Evolutionary conservation across 148 eudicot genomes (phyloP).

Genomic region (Chenopodium album): DNA sequence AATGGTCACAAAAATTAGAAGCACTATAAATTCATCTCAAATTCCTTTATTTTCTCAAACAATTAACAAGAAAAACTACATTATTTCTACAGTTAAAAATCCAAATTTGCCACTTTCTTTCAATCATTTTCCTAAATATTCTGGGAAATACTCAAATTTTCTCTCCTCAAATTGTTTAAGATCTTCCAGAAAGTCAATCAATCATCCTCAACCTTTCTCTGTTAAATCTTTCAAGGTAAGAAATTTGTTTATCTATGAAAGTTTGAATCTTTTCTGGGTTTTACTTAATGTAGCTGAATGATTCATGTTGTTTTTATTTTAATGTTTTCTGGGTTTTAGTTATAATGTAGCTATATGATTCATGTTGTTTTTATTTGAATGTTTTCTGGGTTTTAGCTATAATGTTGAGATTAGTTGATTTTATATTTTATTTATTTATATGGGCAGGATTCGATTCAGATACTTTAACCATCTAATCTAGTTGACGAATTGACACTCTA

Average conservation of each 20-base stretch:
- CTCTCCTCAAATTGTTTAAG: not conserved
- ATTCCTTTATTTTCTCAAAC: constrained; percentile 7
- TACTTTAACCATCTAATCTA: too few relatives aligned
- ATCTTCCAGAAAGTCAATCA: constrained; percentile 2
- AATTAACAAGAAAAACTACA: not conserved
- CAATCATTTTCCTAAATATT: not conserved
- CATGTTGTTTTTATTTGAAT: not conserved
- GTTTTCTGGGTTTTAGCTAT: too few relatives aligned
- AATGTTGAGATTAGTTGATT: too few relatives aligned
- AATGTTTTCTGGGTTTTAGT: too few relatives aligned
- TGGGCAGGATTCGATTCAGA: too few relatives aligned
- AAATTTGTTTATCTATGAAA: not conserved
- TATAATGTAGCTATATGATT: not conserved
- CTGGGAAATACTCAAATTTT: not conserved
- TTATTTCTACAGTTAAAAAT: not conserved
- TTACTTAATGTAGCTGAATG: constrained; percentile 9
- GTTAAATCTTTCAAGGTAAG: constrained; percentile 34
- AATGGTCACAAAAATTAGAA: constrained; percentile 24
- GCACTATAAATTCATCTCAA: constrained; percentile 29
- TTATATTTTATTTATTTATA: too few relatives aligned
- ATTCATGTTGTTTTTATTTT: not conserved
- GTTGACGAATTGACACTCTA: too few relatives aligned
- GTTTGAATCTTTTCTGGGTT: constrained; percentile 11
- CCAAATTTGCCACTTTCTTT: not conserved
- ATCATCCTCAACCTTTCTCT: constrained; percentile 13